Conservation (phyloP, 768 basidiomycete genomes). For the Leucocoprinus leucothites region DNA sequence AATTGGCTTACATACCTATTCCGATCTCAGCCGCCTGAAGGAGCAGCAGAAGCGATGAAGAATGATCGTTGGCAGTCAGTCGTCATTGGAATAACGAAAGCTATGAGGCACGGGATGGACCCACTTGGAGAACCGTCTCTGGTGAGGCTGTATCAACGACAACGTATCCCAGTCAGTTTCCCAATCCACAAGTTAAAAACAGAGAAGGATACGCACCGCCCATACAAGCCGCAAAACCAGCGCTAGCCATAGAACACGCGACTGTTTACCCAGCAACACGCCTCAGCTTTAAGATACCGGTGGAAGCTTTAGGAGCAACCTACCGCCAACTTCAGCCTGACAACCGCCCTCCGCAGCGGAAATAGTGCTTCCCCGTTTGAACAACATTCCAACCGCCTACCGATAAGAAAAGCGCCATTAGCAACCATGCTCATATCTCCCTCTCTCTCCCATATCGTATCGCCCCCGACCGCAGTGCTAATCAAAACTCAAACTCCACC, state of each 20-base stretch:
- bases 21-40: constrained; percentile 83
- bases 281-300: not conserved
- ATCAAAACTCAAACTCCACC: not conserved
- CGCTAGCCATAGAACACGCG: constrained; percentile 94
- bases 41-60: not conserved
- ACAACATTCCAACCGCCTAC: constrained; percentile 90
- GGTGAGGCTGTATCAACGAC: constrained; percentile 53
- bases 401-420: not conserved
- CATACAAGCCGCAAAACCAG: constrained; percentile 92
- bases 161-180: not conserved
- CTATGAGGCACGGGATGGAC: constrained; percentile 12
- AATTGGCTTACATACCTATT: constrained; percentile 50
- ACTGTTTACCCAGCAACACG: constrained; percentile 38
- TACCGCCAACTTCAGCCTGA: constrained; percentile 92
- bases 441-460: too few species aligned
- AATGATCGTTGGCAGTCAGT: not conserved
- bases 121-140: constrained; percentile 75
- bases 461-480: too few species aligned
- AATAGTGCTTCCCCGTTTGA: constrained; percentile 96
- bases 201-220: constrained; percentile 52
- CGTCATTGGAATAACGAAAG: not conserved
- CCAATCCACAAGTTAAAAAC: not conserved
- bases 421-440: not conserved
- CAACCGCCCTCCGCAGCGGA: constrained; percentile 95
- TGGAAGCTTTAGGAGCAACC: constrained; percentile 1